phyloP scores from a whole-genome alignment of 352 stramenopile species.

The Globisporangium yorkense region DNA sequence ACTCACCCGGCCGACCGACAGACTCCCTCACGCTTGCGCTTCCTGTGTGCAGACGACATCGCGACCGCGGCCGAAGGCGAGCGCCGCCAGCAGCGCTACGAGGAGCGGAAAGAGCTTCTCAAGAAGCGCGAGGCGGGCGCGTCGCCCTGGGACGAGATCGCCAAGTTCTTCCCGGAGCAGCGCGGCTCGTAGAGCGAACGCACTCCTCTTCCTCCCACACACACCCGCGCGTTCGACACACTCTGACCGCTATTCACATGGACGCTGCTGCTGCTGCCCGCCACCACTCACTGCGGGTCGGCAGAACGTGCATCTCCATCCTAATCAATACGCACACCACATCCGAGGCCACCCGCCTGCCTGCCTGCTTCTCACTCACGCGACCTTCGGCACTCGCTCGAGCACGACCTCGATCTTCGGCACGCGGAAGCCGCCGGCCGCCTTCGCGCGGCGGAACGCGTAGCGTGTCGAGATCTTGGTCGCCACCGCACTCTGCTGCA shows the following conservation, averaged over 20 bases:
- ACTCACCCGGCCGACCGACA: neutral
- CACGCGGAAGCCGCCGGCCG: constrained; percentile 48
- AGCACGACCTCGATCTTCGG: constrained; percentile 70
- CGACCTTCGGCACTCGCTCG: constrained; percentile 28
- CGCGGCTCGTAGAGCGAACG: neutral
- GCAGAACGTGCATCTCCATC: neutral
- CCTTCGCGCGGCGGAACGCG: constrained; percentile 43
- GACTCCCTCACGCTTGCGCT: neutral
- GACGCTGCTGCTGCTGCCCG: neutral
- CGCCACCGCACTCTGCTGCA: constrained; percentile 47
- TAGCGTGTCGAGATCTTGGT: constrained; percentile 73
- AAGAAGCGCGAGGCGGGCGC: constrained; percentile 1
- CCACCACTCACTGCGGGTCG: no score
- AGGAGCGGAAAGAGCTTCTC: constrained; percentile 45
- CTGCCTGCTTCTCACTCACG: constrained; percentile 17
- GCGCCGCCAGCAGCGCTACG: constrained; percentile 51
- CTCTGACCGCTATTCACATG: constrained; percentile 5
- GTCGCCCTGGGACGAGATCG: constrained; percentile 6
- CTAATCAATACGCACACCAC: neutral
- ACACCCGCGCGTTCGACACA: neutral
- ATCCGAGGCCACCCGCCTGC: neutral
- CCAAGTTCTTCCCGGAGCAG: constrained; percentile 4
- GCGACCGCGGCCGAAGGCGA: constrained; percentile 74
- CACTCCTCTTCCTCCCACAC: neutral
- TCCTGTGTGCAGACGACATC: constrained; percentile 64